Evolutionary conservation across 2,329 filamentous ascomycete genomes (phyloP), one percentile per base, ranked within the genome.

Genomic region (Neospermospora avenae): DNA sequence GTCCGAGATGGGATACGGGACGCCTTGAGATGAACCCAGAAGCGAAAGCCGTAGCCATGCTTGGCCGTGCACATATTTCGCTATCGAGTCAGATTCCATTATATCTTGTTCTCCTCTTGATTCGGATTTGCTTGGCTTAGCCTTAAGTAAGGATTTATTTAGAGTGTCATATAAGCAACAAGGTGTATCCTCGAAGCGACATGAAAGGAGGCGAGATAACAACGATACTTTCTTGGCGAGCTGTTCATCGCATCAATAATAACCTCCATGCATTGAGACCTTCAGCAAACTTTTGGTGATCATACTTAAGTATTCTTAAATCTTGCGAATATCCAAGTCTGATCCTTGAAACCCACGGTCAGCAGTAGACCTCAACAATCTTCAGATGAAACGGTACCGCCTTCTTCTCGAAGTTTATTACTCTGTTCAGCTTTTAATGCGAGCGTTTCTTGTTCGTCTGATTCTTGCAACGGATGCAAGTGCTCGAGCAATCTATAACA

Each of bases 161-260:
- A 51, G 34, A 51, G n/a, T n/a, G n/a, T n/a, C n/a, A n/a, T n/a
- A n/a, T n/a, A 31, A 28, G 4, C 10, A 18, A 51, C 48, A 13
- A 51, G 31, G 48, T 51, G 7, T 18, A 51, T 11, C 48, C 48
- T 51, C 48, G 48, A 51, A 51, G 48, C 48, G 48, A 20, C 48
- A 31, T 51, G 3, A 3, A 25, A 37, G 28, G 48, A 51, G 48
- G 48, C 48, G 48, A 51, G 48, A 13, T 28, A 51, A 35, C 48
- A 51, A 51, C 48, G 35, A 18, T 37, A 18, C 48, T 35, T 35
- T 28, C 48, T 51, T 51, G 31, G 48, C 48, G 6, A 16, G 13
- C 48, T 37, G 48, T 51, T 37, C 31, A 37, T 51, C 48, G 31
- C 31, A 37, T 37, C 48, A 24, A 37, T 35, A 37, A 20, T 13